Evolutionary conservation across 2,329 filamentous ascomycete genomes (phyloP), one percentile per base, ranked within the genome.

Genomic region (Fusarium robinianum): DNA sequence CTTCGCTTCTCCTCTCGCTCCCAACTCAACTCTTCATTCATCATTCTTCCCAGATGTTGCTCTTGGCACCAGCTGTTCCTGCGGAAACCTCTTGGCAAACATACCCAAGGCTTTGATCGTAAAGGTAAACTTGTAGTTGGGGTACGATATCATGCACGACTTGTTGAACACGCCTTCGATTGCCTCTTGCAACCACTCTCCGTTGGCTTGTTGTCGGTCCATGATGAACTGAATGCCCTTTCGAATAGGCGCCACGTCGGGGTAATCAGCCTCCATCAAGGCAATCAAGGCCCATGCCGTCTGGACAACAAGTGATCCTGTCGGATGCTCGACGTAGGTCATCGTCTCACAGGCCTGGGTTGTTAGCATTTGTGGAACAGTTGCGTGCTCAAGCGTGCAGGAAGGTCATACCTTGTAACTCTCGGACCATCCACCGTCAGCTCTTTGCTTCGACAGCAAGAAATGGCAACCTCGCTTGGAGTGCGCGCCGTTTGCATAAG

Each of bases 121-220:
- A 70, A 96, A 99, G 46, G 87, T 88, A 67, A 96, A 94, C 74
- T 97, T 99, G 77, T 99, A 99, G 75, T 99, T 99, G 29, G 92
- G 92, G 64, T 99, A 99, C 1, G 90, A 94, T 55, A 99, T 99
- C 90, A 96, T 97, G 76, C 92, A 97, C 62, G 85, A 94, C 75
- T 96, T 96, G 72, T 99, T 99, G 72, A 99, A 99, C 8, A 99
- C 94, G 3, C 94, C 94, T 68, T 99, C 94, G 60, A 99, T 97
- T 1, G 87, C 85, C 69, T 97, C 94, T 66, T 96, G 91, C 56
- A 88, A 66, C 94, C 94, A 99, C 72, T 96, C 91, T 22, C 94
- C 94, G 63, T 96, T 96, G 3, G 75, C 65, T 67, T 90, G 85
- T 72, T 99, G 94, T 34, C 92, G 80, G 19, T 78, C 72, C 84